Evolutionary conservation across 805 yeast genomes (phyloP).

Genomic region (Pichia insulana): DNA sequence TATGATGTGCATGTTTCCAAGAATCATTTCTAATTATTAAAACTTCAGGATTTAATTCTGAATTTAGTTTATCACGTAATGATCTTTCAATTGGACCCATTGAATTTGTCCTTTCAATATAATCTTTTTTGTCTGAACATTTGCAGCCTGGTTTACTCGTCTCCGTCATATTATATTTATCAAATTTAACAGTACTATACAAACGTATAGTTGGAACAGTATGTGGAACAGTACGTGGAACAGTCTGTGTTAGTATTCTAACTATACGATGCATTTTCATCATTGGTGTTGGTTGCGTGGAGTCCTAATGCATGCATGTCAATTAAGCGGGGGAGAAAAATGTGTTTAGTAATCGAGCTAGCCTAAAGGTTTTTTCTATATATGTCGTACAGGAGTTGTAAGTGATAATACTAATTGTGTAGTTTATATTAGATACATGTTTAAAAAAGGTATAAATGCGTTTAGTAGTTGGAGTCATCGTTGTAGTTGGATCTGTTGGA

Average conservation of each 20-base stretch:
- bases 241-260: slow-evolving; percentile 11
- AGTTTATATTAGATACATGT: too few species aligned
- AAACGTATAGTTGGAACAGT: slow-evolving; percentile 11
- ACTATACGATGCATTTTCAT: slow-evolving; percentile 26
- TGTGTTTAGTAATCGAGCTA: too few species aligned
- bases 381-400: too few species aligned
- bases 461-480: slow-evolving; percentile 21
- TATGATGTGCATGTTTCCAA: slow-evolving; percentile 80
- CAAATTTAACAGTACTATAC: background rate
- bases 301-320: too few species aligned
- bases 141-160: slow-evolving; percentile 13
- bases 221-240: slow-evolving; percentile 5
- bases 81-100: slow-evolving; percentile 39
- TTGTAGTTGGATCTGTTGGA: too few species aligned
- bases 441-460: too few species aligned
- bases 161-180: slow-evolving; percentile 10
- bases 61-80: slow-evolving; percentile 36
- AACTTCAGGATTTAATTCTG: slow-evolving; percentile 35
- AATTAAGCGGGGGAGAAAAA: too few species aligned
- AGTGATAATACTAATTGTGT: too few species aligned
- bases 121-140: slow-evolving; percentile 7
- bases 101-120: slow-evolving; percentile 18
- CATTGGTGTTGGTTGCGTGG: background rate
- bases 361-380: too few species aligned
- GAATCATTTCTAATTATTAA: slow-evolving; percentile 70